Percentiles rank a stretch among this genome's conserved stretches.
Evolutionary conservation across 176 grass and related monocot genomes (phyloP).

Genomic region (Otatea glauca): DNA sequence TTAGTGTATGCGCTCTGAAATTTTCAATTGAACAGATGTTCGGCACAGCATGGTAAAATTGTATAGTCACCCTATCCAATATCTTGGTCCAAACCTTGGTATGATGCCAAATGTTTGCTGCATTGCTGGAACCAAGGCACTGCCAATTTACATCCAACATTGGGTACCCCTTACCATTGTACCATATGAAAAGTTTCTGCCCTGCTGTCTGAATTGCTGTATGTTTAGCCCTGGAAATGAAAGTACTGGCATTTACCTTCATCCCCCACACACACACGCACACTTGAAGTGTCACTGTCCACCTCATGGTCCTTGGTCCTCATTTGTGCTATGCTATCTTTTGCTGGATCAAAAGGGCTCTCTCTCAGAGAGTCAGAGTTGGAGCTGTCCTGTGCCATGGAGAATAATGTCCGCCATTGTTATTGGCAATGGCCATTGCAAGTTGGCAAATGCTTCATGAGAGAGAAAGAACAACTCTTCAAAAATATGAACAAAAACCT

Average conservation of each 20-base stretch:
- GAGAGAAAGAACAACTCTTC: too few species aligned
- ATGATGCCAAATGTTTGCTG: constrained; percentile 11
- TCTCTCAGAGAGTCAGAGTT: constrained; percentile 3
- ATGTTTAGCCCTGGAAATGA: background rate
- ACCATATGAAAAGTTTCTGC: constrained; percentile 19
- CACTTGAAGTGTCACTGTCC: constrained; percentile 37
- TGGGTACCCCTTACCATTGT: background rate
- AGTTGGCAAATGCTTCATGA: background rate
- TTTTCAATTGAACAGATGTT: background rate
- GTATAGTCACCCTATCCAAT: background rate
- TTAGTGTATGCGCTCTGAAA: background rate
- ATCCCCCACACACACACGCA: too few species aligned
- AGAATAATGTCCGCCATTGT: constrained; percentile 26
- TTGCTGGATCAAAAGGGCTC: constrained; percentile 25
- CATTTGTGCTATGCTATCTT: background rate
- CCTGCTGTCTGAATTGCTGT: background rate
- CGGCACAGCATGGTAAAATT: background rate
- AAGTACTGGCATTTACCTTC: constrained; percentile 8
- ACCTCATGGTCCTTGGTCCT: constrained; percentile 18
- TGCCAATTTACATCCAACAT: background rate
- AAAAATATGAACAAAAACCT: background rate
- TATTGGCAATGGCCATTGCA: background rate
- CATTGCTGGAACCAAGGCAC: constrained; percentile 6
- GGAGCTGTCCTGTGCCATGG: constrained; percentile 32
- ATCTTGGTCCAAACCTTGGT: background rate